Base-by-base conservation (phyloP, 148 eudicot genomes). In the Heliamphora exappendiculata region DNA sequence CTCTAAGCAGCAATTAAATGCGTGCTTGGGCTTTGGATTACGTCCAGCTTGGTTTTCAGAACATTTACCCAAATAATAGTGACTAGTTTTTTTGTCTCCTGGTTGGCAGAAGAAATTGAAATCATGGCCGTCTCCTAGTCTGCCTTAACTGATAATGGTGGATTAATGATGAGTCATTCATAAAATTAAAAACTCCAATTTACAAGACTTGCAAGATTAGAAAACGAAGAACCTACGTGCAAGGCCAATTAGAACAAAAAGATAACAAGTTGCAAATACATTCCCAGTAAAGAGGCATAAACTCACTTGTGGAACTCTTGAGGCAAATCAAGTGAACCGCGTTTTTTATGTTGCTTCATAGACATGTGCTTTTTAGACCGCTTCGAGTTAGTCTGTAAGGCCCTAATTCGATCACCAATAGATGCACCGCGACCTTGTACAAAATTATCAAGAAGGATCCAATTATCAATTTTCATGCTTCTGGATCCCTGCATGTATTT, bases 331-430 rank as follows among this genome's bases (percentile, higher is more conserved):
- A 86, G 83, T 42, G 84, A 76, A 80, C 97, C 96, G 78, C 53
- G 55, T 62, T 67, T 92, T 78, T 91, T 92, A 49, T 84, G 92
- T 69, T 92, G 90, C 79, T 86, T 89, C 82, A 89, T 76, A 36
- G 98, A 92, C 92, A 90, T 86, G 69, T 81, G 97, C 73, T 72
- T 94, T 76, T 86, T 89, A 60, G 98, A 92, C 80, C 97, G 88
- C 87, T 92, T 94, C 41, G 97, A 89, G 60, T 78, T 84, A 31
- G 72, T 77, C 41, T 79, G 79, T 26, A 90, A 71, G 36, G 91
- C 85, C 72, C 76, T 82, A 66, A 75, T 45, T 54, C 84, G 85
- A 69, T 83, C 65, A 16, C 41, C 51, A 51, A 20, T 82, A 54
- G 79, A 84, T 64, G 79, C 64, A 65, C 80, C 75, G 28, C 79